A percentile compares a stretch with the other conserved stretches of the same genome.
Conservation (phyloP, 495 filamentous ascomycete species). For the Aspergillus heteromorphus region DNA sequence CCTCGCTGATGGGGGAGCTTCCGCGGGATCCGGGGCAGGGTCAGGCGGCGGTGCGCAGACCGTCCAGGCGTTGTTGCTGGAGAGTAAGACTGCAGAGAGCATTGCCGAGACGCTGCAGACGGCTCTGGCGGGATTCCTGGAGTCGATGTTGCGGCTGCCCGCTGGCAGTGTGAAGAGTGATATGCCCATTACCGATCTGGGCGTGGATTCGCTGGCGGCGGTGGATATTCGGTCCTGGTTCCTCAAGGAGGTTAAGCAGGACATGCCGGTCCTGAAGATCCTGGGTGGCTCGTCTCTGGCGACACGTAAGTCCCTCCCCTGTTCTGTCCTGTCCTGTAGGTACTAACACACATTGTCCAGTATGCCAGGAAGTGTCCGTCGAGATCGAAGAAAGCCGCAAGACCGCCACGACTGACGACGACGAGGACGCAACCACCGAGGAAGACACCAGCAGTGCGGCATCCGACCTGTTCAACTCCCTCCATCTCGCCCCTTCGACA, state of each 20-base stretch:
- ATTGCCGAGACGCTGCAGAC: background rate
- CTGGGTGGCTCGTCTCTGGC: conserved; percentile 7
- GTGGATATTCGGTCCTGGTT: conserved; percentile 31
- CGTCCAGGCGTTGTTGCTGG: background rate
- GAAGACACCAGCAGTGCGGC: too few species aligned
- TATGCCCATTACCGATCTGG: conserved; percentile 21
- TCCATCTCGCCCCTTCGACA: too few species aligned
- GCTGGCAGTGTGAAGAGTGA: background rate
- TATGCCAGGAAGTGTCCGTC: background rate
- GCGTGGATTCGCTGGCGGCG: conserved; percentile 27
- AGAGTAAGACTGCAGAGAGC: background rate
- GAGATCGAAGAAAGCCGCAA: too few species aligned
- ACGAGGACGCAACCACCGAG: too few species aligned
- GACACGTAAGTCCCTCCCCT: too few species aligned
- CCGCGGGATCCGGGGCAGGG: too few species aligned
- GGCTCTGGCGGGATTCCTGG: background rate
- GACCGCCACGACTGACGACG: too few species aligned
- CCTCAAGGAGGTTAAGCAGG: conserved; percentile 27
- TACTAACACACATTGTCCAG: too few species aligned
- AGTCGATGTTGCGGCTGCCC: background rate
- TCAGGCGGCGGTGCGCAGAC: background rate
- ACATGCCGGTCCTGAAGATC: conserved; percentile 48
- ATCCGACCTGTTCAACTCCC: too few species aligned
- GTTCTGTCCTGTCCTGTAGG: too few species aligned
- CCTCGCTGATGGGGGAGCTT: too few species aligned